Percentiles rank a stretch among this genome's conserved stretches.
phyloP scores from a whole-genome alignment of 495 filamentous ascomycete genomes.

The Neurospora sp. region DNA sequence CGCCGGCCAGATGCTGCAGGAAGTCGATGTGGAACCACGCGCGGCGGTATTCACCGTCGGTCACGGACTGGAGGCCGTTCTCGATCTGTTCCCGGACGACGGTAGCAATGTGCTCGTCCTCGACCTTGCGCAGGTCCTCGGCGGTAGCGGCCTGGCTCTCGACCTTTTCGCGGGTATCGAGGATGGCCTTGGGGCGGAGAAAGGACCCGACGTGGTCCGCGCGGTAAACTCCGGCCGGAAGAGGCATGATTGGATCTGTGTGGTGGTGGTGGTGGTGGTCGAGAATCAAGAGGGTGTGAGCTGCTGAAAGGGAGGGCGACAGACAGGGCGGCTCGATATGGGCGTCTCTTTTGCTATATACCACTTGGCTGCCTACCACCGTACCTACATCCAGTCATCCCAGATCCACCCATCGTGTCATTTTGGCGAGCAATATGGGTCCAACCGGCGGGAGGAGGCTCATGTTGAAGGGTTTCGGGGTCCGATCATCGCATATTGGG shows the following conservation, averaged over 20 bases:
- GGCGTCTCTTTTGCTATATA: neutral
- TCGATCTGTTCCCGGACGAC: constrained; percentile 50
- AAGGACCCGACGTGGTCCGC: constrained; percentile 42
- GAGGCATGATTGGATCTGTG: constrained; percentile 24
- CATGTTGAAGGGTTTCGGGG: neutral
- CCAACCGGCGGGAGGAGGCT: neutral
- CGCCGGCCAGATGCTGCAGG: constrained; percentile 30
- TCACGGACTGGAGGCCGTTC: constrained; percentile 51
- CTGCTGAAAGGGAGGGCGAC: neutral
- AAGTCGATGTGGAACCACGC: constrained; percentile 41
- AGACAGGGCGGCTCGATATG: neutral
- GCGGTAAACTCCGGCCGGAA: constrained; percentile 37
- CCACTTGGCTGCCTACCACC: neutral
- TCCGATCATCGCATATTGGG: neutral
- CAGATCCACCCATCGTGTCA: neutral
- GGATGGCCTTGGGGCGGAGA: constrained; percentile 29
- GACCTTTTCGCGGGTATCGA: constrained; percentile 32
- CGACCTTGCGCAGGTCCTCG: constrained; percentile 36
- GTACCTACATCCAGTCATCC: neutral
- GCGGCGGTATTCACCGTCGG: constrained; percentile 64
- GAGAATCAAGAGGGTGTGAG: neutral
- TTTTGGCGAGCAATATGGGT: neutral
- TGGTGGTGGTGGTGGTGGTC: neutral
- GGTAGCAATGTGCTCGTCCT: constrained; percentile 56
- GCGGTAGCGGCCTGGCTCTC: constrained; percentile 35